phyloP scores from a whole-genome alignment of 2,329 filamentous ascomycete genomes.

The Fusarium sp. region DNA sequence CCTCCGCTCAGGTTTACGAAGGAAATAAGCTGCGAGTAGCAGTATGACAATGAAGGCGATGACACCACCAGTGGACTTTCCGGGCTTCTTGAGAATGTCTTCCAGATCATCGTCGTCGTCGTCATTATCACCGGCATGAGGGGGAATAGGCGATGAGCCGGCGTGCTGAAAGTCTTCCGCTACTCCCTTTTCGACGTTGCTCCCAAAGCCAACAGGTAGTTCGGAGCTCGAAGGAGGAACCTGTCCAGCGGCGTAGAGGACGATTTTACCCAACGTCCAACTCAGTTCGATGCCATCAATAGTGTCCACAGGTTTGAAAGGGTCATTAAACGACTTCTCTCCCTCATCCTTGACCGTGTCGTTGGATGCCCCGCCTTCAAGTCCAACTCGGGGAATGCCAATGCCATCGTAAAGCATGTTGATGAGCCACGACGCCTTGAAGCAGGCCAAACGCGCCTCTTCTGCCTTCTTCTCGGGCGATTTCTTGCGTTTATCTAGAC shows the following conservation, averaged over 20 bases:
- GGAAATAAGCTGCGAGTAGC: conserved; percentile 74
- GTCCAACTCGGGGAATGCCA: conserved; percentile 85
- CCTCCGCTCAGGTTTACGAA: conserved; percentile 83
- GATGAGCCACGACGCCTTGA: conserved; percentile 98
- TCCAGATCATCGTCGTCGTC: conserved; percentile 66
- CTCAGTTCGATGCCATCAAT: conserved; percentile 92
- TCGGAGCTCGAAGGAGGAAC: conserved; percentile 71
- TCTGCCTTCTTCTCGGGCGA: conserved; percentile 81
- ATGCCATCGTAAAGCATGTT: conserved; percentile 97
- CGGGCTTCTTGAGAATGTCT: conserved; percentile 74
- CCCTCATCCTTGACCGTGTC: conserved; percentile 81
- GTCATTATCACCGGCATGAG: conserved; percentile 59
- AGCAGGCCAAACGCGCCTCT: conserved; percentile 88
- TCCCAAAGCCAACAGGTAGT: conserved; percentile 91
- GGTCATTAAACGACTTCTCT: conserved; percentile 77
- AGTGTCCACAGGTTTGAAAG: conserved; percentile 93
- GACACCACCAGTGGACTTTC: conserved; percentile 77
- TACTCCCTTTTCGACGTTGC: conserved; percentile 74
- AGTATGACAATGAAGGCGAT: conserved; percentile 82
- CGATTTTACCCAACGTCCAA: conserved; percentile 97
- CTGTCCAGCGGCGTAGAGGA: conserved; percentile 92
- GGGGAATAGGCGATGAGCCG: conserved; percentile 62
- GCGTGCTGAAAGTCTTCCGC: conserved; percentile 88
- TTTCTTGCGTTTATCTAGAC: conserved; percentile 74
- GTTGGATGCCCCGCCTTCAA: conserved; percentile 73